Evolutionary conservation across 148 eudicot genomes (phyloP), one percentile per base, ranked within the genome.

Genomic region (Mesembryanthemum crystallinum): DNA sequence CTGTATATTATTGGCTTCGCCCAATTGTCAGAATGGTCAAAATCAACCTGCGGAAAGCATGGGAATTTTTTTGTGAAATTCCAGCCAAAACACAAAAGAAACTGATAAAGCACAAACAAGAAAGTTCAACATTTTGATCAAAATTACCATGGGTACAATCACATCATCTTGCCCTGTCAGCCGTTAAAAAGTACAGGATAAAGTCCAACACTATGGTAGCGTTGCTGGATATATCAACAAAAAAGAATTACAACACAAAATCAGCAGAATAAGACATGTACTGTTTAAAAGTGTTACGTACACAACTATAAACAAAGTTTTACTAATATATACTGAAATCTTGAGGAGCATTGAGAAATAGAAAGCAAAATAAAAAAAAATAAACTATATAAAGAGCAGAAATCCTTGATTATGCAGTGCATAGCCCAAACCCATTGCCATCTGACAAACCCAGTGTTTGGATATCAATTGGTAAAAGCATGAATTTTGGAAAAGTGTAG

Each of bases 391-490:
- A 45, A 45, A 6, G 49, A 45, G 49, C 49, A 45, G 49, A 45
- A 45, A 45, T 13, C 49, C 49, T 12, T 45, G 1, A 45, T 11
- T 45, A 94, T 94, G 78, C 14, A 45, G 98, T 94, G 80, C 98
- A 92, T 76, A 97, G 92, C 88, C 92, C 92, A 76, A 94, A 94
- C 32, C 98, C 98, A 83, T 94, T 94, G 37, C 97, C 98, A 88
- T 94, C 98, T 94, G 88, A 82, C 77, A 67, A 58, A 70, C 54
- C 72, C 61, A 69, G 5, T 66, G 27, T 64, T 68, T 64, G 65
- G 60, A n/a, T n/a, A 63, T 63, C 58, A 80, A 64, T 37, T 49
- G 18, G 74, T n/a, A 17, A 47, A 76, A 52, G 32, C 64, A 73
- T n/a, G n/a, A n/a, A n/a, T n/a, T n/a, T n/a, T n/a, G n/a, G n/a